phyloP scores from a whole-genome alignment of 2,329 filamentous ascomycete genomes.

The Nothophoma quercina region DNA sequence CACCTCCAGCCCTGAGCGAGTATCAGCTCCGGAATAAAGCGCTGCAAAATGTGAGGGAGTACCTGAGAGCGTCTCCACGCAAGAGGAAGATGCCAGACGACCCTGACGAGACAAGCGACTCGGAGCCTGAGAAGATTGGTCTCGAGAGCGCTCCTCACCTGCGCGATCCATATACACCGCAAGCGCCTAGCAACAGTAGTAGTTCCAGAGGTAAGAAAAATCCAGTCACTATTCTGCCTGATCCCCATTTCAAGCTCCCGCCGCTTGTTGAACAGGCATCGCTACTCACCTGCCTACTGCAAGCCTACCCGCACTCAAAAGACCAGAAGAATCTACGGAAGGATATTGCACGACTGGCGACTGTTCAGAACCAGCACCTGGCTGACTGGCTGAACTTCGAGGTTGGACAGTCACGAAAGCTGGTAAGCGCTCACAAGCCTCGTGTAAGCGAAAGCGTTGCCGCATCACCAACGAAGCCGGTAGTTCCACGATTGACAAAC shows the following conservation, averaged over 20 bases:
- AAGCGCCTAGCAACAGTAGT: background rate
- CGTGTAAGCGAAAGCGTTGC: background rate
- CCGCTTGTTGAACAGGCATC: constrained; percentile 25
- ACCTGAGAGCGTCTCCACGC: background rate
- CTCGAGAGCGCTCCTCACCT: background rate
- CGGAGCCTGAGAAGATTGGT: background rate
- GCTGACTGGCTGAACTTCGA: constrained; percentile 25
- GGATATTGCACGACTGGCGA: constrained; percentile 29
- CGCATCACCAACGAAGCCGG: background rate
- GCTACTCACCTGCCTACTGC: constrained; percentile 24
- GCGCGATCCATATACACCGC: background rate
- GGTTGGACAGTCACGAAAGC: background rate
- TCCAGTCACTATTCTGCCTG: background rate
- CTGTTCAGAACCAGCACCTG: constrained; percentile 24
- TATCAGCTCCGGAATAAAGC: constrained; percentile 25
- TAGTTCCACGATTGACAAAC: background rate
- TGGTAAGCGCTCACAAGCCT: background rate
- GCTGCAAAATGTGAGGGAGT: constrained; percentile 22
- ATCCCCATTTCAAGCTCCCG: constrained; percentile 8
- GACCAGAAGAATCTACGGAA: constrained; percentile 24
- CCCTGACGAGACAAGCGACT: background rate
- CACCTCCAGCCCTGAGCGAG: constrained; percentile 10
- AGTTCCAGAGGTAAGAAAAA: background rate
- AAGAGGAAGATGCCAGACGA: background rate
- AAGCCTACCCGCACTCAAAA: constrained; percentile 21